Base-by-base conservation (phyloP, 345 rosid species). In the Brassica incana region DNA sequence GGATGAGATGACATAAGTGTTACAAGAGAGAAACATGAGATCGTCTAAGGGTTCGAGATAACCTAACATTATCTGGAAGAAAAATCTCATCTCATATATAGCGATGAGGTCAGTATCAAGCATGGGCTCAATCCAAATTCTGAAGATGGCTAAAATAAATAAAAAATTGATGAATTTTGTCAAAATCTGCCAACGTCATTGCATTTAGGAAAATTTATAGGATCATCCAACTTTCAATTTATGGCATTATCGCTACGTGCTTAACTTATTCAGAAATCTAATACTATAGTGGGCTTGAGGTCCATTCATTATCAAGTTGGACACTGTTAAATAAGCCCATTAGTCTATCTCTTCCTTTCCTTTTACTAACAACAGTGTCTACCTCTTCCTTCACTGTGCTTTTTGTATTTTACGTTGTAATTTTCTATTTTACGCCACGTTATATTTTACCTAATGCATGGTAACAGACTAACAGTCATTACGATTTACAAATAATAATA, bases 241-340 rank as follows among this genome's bases (percentile, higher is more conserved):
- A 56, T 58, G 9, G 29, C 11, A 11, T 10, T 32, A 4, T 14
- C 16, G 33, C 16, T 50, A n/a, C 56, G 63, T 33, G 33, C 68
- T 23, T 23, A 14, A 14, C 38, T 23, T 2, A 23, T 36, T 16
- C 5, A 25, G 18, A n/a, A 20, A 15, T 9, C 11, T 43, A 29
- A 11, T 40, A 73, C 30, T 15, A 5, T 43, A 73, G 0, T 52
- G 64, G 71, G 71, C 77, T 74, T 65, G 30, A 56, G 18, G 30
- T 27, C 67, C 67, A 56, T 15, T 27, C 9, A 18, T 56, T 63
- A 6, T 20, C 33, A 65, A 12, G 50, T 30, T 74, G 63, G 50
- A 64, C 71, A 6, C 50, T 8, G 5, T 65, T 8, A 8, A 16
- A 7, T 6, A 20, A 8, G 50, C 15, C 58, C 40, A 72, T 30